A percentile compares a stretch with the other conserved stretches of the same genome.
These are phyloP conservation scores for Herpetospermum pedunculosum DNA, from an alignment of 306 rosid species.

Conservation along the genomic window DNA sequence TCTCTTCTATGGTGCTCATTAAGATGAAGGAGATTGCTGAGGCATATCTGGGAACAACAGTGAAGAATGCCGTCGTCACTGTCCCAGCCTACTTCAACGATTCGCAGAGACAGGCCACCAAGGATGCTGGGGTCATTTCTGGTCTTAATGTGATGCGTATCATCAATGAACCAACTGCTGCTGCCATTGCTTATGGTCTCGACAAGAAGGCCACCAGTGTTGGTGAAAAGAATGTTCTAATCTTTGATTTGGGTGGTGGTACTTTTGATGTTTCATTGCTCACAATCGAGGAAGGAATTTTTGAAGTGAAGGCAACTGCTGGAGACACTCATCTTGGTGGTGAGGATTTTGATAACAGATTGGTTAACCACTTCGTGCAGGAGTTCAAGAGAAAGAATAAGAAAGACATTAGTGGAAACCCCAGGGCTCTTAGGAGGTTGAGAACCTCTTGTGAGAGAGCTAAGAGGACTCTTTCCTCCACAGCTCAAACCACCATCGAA, in stretches of 20 bases:
- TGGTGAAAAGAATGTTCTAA: conserved; percentile 57
- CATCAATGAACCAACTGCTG: conserved; percentile 64
- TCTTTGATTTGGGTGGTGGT: conserved; percentile 60
- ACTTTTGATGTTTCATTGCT: conserved; percentile 68
- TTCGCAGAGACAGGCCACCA: conserved; percentile 63
- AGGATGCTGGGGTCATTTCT: conserved; percentile 56
- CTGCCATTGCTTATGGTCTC: conserved; percentile 65
- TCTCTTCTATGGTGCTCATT: conserved; percentile 54
- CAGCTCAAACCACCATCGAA: conserved; percentile 66
- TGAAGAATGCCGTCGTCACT: conserved; percentile 53
- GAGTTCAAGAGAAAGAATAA: conserved; percentile 60
- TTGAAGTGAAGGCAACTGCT: conserved; percentile 67
- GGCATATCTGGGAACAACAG: conserved; percentile 36
- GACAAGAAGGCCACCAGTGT: conserved; percentile 46
- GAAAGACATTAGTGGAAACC: conserved; percentile 51
- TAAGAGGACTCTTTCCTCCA: conserved; percentile 56
- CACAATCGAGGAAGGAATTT: conserved; percentile 67
- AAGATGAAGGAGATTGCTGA: conserved; percentile 70
- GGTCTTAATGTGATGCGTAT: conserved; percentile 59
- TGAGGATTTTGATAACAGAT: conserved; percentile 57
- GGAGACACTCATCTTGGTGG: conserved; percentile 75
- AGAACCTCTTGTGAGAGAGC: conserved; percentile 64
- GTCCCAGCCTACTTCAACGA: conserved; percentile 63
- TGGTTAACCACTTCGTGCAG: conserved; percentile 63
- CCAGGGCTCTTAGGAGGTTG: conserved; percentile 46